Evolutionary conservation across 305 asterid genomes (phyloP).

Genomic region (Fraxinus sp.): DNA sequence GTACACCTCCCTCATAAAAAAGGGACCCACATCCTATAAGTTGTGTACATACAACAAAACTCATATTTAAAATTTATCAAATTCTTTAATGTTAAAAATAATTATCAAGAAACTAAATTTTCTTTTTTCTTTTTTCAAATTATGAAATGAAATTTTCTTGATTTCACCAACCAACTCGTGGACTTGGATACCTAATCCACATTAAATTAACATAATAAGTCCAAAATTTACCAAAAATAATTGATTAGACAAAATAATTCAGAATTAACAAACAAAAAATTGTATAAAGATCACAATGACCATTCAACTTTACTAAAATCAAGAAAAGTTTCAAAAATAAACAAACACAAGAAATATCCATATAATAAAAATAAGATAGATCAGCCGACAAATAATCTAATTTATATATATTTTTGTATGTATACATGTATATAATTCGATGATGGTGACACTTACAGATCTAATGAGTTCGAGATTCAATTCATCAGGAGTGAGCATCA

Average conservation of each 20-base stretch:
- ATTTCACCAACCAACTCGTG: neutral
- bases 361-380: neutral
- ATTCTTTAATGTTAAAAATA: neutral
- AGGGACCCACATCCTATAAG: too few species aligned
- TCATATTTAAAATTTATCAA: neutral
- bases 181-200: neutral
- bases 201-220: neutral
- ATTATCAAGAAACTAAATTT: neutral
- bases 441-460: constrained; percentile 44
- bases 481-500: constrained; percentile 56
- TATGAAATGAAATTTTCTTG: neutral
- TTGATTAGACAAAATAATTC: neutral
- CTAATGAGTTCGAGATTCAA: constrained; percentile 61
- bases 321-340: neutral
- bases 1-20: too few species aligned
- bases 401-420: neutral
- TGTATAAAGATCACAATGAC: neutral
- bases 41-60: too few species aligned
- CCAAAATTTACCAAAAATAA: neutral
- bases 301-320: neutral
- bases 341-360: neutral
- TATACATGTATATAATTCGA: neutral
- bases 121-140: neutral
- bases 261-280: neutral
- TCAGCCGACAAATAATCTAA: neutral